phyloP scores from a whole-genome alignment of 495 filamentous ascomycete genomes.

The Talaromyces liani region DNA sequence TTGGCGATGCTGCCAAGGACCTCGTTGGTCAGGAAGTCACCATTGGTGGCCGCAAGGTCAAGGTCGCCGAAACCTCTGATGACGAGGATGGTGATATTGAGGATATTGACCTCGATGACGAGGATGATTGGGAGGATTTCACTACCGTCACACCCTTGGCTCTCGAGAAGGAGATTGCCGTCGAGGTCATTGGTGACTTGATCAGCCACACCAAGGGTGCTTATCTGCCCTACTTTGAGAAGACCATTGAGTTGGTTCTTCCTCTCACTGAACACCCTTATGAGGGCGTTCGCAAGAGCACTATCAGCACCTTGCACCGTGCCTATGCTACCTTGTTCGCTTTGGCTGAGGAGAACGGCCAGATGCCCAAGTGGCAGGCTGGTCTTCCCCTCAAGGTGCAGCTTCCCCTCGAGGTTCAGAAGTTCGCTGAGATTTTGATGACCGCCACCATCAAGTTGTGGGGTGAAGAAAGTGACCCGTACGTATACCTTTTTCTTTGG shows the following conservation, averaged over 20 bases:
- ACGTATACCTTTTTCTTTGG: conserved; percentile 32
- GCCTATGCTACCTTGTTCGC: conserved; percentile 88
- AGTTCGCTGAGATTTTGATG: conserved; percentile 82
- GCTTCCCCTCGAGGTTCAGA: conserved; percentile 66
- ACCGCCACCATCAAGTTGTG: conserved; percentile 77
- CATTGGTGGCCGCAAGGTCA: conserved; percentile 75
- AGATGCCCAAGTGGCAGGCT: conserved; percentile 77
- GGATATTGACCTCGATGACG: conserved; percentile 62
- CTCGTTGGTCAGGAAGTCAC: conserved; percentile 70
- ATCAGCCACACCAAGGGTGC: conserved; percentile 72
- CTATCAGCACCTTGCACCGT: conserved; percentile 85
- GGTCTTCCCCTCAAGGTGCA: conserved; percentile 77
- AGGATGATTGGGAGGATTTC: conserved; percentile 80
- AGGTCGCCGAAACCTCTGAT: conserved; percentile 55
- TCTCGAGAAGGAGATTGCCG: conserved; percentile 93
- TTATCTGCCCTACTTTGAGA: conserved; percentile 83
- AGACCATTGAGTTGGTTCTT: conserved; percentile 74
- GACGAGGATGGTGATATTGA: conserved; percentile 50
- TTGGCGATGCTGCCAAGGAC: conserved; percentile 70
- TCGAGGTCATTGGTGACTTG: conserved; percentile 90
- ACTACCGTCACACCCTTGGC: conserved; percentile 77
- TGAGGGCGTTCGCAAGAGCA: conserved; percentile 87
- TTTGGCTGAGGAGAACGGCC: conserved; percentile 71
- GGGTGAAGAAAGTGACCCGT: conserved; percentile 89
- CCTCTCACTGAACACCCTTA: conserved; percentile 79